These are phyloP conservation scores for Solanum chacoense DNA, from an alignment of 305 asterid genomes.

Conservation along the genomic window DNA sequence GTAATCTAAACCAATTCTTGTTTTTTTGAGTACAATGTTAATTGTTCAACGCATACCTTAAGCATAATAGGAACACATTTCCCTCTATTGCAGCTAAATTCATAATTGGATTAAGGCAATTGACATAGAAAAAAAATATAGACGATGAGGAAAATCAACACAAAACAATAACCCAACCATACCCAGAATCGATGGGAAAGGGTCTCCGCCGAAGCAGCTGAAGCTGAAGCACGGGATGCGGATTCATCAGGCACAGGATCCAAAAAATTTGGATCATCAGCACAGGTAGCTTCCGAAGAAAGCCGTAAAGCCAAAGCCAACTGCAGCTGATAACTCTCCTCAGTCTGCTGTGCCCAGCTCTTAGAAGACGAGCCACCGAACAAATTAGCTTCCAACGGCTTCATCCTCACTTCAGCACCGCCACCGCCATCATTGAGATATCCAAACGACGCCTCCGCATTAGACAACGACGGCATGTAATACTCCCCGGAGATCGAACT, in stretches of 20 bases:
- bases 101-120: background rate
- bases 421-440: conserved; percentile 33
- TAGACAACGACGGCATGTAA: conserved; percentile 49
- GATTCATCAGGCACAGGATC: conserved; percentile 64
- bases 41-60: background rate
- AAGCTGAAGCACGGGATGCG: conserved; percentile 26
- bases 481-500: conserved; percentile 88
- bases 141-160: background rate
- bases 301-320: conserved; percentile 87
- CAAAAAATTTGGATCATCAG: conserved; percentile 82
- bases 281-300: conserved; percentile 77
- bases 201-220: conserved; percentile 41
- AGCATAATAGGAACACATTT: background rate
- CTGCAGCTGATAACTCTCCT: conserved; percentile 95
- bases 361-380: conserved; percentile 43
- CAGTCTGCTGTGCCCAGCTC: conserved; percentile 99
- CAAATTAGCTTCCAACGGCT: conserved; percentile 28
- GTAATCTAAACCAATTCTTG: background rate
- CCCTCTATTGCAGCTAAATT: background rate
- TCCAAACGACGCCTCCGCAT: conserved; percentile 31
- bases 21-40: background rate
- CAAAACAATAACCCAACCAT: conserved; percentile 5
- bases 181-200: conserved; percentile 98
- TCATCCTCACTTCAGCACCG: conserved; percentile 40
- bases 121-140: background rate